Conservation (phyloP, 106 monocot genomes). For the Allium cepa region DNA sequence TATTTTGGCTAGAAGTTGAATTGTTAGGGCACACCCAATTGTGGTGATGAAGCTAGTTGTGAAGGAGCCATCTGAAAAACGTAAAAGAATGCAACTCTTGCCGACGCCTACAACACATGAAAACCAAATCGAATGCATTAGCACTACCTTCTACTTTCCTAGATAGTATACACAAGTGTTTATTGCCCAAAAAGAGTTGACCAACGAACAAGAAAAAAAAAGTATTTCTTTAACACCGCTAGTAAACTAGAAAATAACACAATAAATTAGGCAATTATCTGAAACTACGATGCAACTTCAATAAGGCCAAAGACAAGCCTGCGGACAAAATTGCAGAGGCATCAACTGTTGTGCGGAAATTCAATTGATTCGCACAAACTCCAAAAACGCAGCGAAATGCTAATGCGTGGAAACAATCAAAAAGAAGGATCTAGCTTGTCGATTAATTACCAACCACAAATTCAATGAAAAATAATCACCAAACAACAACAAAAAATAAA, state of each 20-base stretch:
- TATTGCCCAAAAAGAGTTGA: neutral
- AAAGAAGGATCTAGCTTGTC: no score
- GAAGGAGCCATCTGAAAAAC: constrained; percentile 35
- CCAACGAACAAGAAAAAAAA: neutral
- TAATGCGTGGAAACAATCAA: no score
- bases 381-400: no score
- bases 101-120: constrained; percentile 19
- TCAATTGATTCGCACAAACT: no score
- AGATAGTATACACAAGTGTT: neutral
- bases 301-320: neutral
- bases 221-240: neutral
- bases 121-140: neutral
- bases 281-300: neutral
- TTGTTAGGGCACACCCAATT: constrained; percentile 16
- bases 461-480: no score
- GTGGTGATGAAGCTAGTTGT: constrained; percentile 36
- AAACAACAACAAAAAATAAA: no score
- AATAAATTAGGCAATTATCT: neutral
- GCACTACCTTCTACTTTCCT: neutral
- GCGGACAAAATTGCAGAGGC: neutral
- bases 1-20: neutral
- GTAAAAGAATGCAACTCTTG: constrained; percentile 33
- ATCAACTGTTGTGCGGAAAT: no score
- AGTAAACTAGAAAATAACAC: neutral
- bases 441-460: no score